Conservation (phyloP, 805 yeast genomes). For the Yarrowia sp. region DNA sequence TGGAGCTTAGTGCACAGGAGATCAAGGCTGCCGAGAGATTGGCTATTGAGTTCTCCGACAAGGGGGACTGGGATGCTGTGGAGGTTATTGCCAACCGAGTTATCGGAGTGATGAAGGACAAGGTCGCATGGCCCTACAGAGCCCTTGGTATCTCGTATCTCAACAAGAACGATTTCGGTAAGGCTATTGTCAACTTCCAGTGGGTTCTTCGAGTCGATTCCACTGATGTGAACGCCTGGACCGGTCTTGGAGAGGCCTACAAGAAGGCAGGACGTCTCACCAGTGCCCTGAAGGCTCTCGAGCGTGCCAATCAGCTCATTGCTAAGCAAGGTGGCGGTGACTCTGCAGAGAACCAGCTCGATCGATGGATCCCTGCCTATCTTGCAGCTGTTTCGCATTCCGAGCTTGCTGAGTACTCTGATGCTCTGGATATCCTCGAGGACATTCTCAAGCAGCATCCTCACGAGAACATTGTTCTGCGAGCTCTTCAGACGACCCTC, state of each 20-base stretch:
- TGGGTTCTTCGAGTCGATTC: slow-evolving; percentile 75
- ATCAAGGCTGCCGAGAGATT: slow-evolving; percentile 74
- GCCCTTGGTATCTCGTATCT: slow-evolving; percentile 81
- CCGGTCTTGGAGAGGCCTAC: slow-evolving; percentile 97
- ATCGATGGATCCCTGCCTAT: slow-evolving; percentile 68
- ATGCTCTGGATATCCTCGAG: slow-evolving; percentile 60
- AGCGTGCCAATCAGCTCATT: slow-evolving; percentile 63
- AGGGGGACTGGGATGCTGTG: slow-evolving; percentile 84
- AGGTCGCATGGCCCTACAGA: slow-evolving; percentile 78
- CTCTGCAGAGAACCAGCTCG: slow-evolving; percentile 23
- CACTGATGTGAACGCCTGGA: slow-evolving; percentile 81
- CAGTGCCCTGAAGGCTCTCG: slow-evolving; percentile 84
- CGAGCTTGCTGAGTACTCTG: slow-evolving; percentile 68
- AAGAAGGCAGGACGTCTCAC: slow-evolving; percentile 81
- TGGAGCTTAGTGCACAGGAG: slow-evolving; percentile 83
- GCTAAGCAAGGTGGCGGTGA: neutral
- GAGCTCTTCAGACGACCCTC: slow-evolving; percentile 64
- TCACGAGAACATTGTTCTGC: slow-evolving; percentile 58
- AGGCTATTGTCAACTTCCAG: slow-evolving; percentile 90
- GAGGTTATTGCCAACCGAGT: slow-evolving; percentile 73
- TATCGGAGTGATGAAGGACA: slow-evolving; percentile 61
- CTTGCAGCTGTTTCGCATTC: slow-evolving; percentile 71
- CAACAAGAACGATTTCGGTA: slow-evolving; percentile 71
- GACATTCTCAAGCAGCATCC: slow-evolving; percentile 56
- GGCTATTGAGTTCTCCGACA: slow-evolving; percentile 69